Conservation (phyloP, 208 protist species). For the Jaenimonas drosophilae region DNA sequence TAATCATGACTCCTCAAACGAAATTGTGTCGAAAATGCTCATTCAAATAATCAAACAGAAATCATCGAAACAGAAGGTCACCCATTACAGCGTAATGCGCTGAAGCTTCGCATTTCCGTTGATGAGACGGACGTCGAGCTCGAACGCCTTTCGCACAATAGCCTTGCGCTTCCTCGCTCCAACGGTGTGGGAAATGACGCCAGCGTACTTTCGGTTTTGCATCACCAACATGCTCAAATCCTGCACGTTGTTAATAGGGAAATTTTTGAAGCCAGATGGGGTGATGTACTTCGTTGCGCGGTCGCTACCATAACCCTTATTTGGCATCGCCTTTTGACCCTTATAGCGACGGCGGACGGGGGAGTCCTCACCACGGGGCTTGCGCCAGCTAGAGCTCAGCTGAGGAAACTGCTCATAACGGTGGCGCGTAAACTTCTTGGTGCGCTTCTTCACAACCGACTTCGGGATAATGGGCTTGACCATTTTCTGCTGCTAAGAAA, state of each 20-base stretch:
- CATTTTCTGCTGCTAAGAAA: too few species aligned
- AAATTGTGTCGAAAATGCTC: too few species aligned
- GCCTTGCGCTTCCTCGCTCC: slow-evolving; percentile 93
- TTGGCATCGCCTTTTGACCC: slow-evolving; percentile 95
- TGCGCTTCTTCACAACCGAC: slow-evolving; percentile 97
- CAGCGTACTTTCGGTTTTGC: slow-evolving; percentile 99
- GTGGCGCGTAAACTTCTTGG: slow-evolving; percentile 96
- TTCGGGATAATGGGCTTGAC: slow-evolving; percentile 89
- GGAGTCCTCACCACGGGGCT: slow-evolving; percentile 98
- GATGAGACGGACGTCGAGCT: slow-evolving; percentile 98
- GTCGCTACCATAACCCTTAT: slow-evolving; percentile 98
- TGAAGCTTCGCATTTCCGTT: slow-evolving; percentile 94
- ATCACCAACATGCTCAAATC: slow-evolving; percentile 99
- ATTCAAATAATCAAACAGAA: too few species aligned
- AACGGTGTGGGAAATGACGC: slow-evolving; percentile 95
- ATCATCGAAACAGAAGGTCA: too few species aligned
- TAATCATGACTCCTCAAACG: too few species aligned
- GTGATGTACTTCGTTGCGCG: slow-evolving; percentile 94
- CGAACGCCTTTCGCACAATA: slow-evolving; percentile 95
- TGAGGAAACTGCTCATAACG: slow-evolving; percentile 92
- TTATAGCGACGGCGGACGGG: slow-evolving; percentile 96
- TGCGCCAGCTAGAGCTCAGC: slow-evolving; percentile 95
- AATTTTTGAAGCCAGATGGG: slow-evolving; percentile 97
- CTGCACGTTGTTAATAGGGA: slow-evolving; percentile 91
- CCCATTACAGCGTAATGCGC: too few species aligned